Evolutionary conservation across 257 asterid genomes (phyloP).

Genomic region (Scutellaria barbata): DNA sequence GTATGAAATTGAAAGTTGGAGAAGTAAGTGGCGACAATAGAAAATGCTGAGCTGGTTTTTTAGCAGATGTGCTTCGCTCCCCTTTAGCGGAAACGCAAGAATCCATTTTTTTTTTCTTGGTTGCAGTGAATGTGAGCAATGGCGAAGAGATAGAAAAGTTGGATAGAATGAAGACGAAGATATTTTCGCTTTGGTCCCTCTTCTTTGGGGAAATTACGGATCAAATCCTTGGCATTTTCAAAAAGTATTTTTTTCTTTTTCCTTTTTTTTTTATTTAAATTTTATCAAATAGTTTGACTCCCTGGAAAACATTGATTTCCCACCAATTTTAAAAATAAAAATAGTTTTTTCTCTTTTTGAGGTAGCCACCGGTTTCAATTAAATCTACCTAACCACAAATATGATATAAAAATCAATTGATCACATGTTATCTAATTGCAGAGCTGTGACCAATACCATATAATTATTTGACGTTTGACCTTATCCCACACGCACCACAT

Average conservation of each 20-base stretch:
- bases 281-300: too few relatives aligned
- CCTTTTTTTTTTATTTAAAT: too few relatives aligned
- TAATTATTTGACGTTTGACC: slow-evolving; percentile 27
- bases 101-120: slow-evolving; percentile 29
- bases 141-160: slow-evolving; percentile 37
- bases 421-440: slow-evolving; percentile 31
- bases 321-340: background rate
- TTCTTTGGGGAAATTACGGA: background rate
- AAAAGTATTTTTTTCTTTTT: too few relatives aligned
- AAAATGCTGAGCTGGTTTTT: slow-evolving; percentile 40
- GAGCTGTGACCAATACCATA: background rate
- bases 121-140: slow-evolving; percentile 17
- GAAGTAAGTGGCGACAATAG: slow-evolving; percentile 48
- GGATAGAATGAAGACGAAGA: slow-evolving; percentile 37
- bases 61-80: slow-evolving; percentile 29
- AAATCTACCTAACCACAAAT: slow-evolving; percentile 20
- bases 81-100: slow-evolving; percentile 35
- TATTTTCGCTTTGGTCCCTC: slow-evolving; percentile 31
- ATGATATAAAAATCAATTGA: background rate
- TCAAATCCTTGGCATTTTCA: background rate
- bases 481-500: slow-evolving; percentile 43
- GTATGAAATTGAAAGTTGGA: slow-evolving; percentile 45
- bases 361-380: background rate
- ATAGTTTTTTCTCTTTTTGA: background rate
- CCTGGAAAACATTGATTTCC: too few relatives aligned